Base-by-base conservation (phyloP, 139 green algal species). In the Pycnococcus provasolii region DNA sequence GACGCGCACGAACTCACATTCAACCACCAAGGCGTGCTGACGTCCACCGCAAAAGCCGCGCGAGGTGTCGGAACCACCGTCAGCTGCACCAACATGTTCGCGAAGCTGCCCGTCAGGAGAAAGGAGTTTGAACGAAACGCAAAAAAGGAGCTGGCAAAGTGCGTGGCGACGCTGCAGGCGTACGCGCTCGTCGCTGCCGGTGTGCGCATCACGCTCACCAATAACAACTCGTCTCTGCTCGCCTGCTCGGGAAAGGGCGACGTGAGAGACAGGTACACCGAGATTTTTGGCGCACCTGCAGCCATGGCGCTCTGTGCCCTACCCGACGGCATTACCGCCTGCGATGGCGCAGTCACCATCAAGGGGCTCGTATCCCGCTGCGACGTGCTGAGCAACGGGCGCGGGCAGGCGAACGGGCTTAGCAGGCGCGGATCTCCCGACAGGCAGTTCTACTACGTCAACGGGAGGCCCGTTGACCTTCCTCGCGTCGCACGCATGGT, bases 361-460 rank as follows among this genome's bases (percentile, higher is more conserved):
- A 26, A 26, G 26, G 26, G 26, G 26, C 26, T 26, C 26, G 26
- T 26, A 26, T 26, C 26, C 26, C 26, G 26, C 26, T 26, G 26
- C 26, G 26, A 26, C 26, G 26, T 26, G 26, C 26, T 26, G 26
- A 26, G 26, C 26, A 26, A 26, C 26, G 26, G 26, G 26, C 26
- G 26, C 26, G 26, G 26, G 26, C 26, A 26, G 26, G 26, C 26
- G 26, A 26, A 26, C 26, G 26, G 26, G 26, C 26, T 26, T 26
- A 26, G 26, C 26, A 26, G 26, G 26, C 48, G 50, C 50, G 50
- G 9, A 26, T 26, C 26, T 26, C 26, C 26, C 26, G 85, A 91
- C 55, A 77, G 84, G 1, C 92, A 97, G 79, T 95, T 95, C 70
- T 84, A 92, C 60, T 98, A 79, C 79, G 43, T 98, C 53, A 98